A percentile compares a stretch with the other conserved stretches of the same genome.
These are phyloP conservation scores for Trypanosoma cruzi DNA, from an alignment of 208 protist species.

Conservation along the genomic window DNA sequence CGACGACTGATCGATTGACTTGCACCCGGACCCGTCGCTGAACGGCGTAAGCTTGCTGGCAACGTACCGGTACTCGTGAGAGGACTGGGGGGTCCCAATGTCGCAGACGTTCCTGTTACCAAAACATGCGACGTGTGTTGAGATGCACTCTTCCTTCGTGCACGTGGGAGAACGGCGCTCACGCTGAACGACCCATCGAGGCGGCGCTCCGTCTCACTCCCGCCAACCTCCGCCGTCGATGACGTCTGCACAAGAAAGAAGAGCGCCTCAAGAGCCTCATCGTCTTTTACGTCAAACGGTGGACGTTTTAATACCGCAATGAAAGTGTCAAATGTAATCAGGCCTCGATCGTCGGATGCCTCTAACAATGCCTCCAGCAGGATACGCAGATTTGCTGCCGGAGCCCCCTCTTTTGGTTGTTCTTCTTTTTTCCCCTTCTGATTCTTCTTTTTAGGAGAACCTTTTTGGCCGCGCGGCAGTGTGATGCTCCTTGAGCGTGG, in stretches of 20 bases:
- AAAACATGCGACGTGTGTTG: background rate
- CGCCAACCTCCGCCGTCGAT: constrained; percentile 29
- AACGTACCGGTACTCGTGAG: background rate
- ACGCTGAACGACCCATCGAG: constrained; percentile 10
- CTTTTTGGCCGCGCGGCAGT: background rate
- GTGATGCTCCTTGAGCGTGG: background rate
- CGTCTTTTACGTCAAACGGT: constrained; percentile 62
- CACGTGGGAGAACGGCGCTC: background rate
- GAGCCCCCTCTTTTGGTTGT: constrained; percentile 34
- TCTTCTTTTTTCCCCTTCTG: constrained; percentile 26
- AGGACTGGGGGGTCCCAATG: background rate
- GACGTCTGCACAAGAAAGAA: constrained; percentile 29
- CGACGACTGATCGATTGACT: background rate
- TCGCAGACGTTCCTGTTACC: background rate
- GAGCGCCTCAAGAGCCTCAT: constrained; percentile 27
- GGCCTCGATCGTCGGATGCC: constrained; percentile 42
- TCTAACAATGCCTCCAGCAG: constrained; percentile 44
- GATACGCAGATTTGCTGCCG: constrained; percentile 44
- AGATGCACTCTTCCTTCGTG: background rate
- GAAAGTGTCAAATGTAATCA: constrained; percentile 44
- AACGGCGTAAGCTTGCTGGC: background rate
- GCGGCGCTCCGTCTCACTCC: constrained; percentile 5
- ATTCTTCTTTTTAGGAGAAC: constrained; percentile 1
- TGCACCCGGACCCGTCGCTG: background rate
- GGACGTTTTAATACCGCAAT: constrained; percentile 30